Evolutionary conservation across 768 basidiomycete genomes (phyloP), one percentile per base, ranked within the genome.

Genomic region (Agrocybe praecox): DNA sequence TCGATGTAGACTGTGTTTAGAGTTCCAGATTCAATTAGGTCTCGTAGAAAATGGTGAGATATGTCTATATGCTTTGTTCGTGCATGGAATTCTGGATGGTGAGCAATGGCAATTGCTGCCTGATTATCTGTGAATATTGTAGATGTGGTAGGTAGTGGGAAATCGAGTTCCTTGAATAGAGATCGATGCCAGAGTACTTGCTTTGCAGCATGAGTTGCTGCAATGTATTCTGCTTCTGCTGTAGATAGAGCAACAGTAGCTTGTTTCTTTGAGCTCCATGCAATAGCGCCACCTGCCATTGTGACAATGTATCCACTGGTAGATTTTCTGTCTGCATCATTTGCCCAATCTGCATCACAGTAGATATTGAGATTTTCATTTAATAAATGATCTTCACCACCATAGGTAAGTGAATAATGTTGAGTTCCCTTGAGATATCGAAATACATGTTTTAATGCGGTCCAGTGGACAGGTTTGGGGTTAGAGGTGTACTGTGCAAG

Each of bases 271-370:
- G n/a, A n/a, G n/a, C n/a, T n/a, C n/a, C n/a, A n/a, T n/a, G n/a
- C n/a, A n/a, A n/a, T n/a, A n/a, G n/a, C n/a, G 58, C 72, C 60
- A 17, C 68, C 68, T 32, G 69, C 70, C 10, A 75, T 36, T 11
- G 42, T 54, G 48, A 72, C 72, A 12, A 65, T 63, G 57, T 70
- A 77, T 6, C 76, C 74, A 10, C 73, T 76, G 11, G 74, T 71
- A 0, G 76, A 72, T 33, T 68, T 60, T 11, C 64, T 65, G 45
- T 66, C 54, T 10, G 43, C 33, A 11, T 62, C 34, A 17, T 56
- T 56, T 22, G 63, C 60, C 56, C 64, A 63, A 49, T 63, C 63
- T 10, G 64, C 59, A 45, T 69, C 67, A 10, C 64, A 67, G 48
- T 63, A 70, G 3, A 66, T 57, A 29, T 57, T 43, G 1, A 68